Evolutionary conservation across 1,139 yeast species (phyloP), one percentile per base, ranked within the genome.

Genomic region (Geotrichum bryndzae): DNA sequence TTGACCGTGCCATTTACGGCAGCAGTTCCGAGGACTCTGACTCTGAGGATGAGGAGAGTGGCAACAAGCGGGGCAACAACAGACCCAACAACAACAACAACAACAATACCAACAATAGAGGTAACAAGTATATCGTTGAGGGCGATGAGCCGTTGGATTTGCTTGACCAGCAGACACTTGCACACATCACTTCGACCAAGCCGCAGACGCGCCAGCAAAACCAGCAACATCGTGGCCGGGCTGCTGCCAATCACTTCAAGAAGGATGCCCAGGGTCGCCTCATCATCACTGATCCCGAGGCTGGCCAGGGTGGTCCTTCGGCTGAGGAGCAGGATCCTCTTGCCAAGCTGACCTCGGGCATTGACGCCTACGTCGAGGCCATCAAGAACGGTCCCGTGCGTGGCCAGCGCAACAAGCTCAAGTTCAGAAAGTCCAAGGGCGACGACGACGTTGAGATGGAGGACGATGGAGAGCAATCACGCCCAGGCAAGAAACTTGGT

Each of bases 301-400:
- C 63, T 10, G 53, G 22, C 23, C 7, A 35, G 23, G 45, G 22
- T 13, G 57, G 29, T 11, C 29, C 41, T 13, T 68, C 64, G n/a
- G 69, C 68, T 7, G 70, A 66, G 7, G 73, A 69, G 75, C 76
- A 80, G 73, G 88, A 87, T 54, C 83, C 83, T 67, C 71, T 84
- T 62, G 83, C 84, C 64, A 80, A 79, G 64, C 74, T 74, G 10
- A 79, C 76, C 51, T 73, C 71, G n/a, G 95, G 96, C 31, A 83
- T 92, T 66, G 90, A 90, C 73, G 97, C 97, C 0, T 94, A 94
- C 73, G 83, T 91, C 68, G 97, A 90, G 67, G 99, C 98, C 13
- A 90, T 94, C 51, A 87, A 85, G 73, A 90, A 87, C 69, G 97
- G 94, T 38, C 98, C 99, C 52, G 84, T 90, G 4, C 86, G 96